Evolutionary conservation across 225 moss, liverwort and hornwort genomes (phyloP), one percentile per base, ranked within the genome.

Genomic region (Neckera pumila): DNA sequence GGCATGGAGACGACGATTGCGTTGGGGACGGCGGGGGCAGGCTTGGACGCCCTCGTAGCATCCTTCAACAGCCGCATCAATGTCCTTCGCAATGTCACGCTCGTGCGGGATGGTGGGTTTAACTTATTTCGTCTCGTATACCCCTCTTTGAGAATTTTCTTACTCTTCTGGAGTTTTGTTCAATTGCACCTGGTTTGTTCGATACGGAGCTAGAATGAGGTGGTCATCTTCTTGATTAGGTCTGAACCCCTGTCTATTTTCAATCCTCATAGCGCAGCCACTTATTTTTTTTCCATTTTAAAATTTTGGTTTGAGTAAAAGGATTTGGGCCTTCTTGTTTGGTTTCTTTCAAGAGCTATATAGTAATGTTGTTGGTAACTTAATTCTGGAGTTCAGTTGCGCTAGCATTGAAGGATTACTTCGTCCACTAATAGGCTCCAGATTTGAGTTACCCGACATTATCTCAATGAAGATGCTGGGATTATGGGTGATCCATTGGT

Each of bases 11-110:
- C 61, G 83, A 71, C 61, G 67, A 76, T 40, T 73, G 83, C 75
- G 18, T 76, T 67, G 21, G 86, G 80, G 69, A 90, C 84, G 69
- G 58, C 38, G 70, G 88, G 91, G 76, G 53, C 85, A 20, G 82
- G 80, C 33, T 85, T 93, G 87, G 91, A 93, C 58, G 76, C 91
- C 43, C 51, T 92, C 51, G 76, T 92, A 88, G 87, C 92, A 11
- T 93, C 92, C 62, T 93, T 93, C 80, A 89, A 92, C 49, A 77
- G 78, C 61, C 92, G 91, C 69, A 76, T 93, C 85, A 84, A 81
- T 69, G 82, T 86, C 33, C 92, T 93, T 70, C 79, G 90, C 74
- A 87, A 91, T 43, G 87, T 90, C 80, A 89, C 91, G 66, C 90
- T 91, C 64, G 82, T 93, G 54, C 91, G 91, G 1, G 69, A 85